Base-by-base conservation (phyloP, 225 moss, liverwort and hornwort species). In the Climacium dendroides region DNA sequence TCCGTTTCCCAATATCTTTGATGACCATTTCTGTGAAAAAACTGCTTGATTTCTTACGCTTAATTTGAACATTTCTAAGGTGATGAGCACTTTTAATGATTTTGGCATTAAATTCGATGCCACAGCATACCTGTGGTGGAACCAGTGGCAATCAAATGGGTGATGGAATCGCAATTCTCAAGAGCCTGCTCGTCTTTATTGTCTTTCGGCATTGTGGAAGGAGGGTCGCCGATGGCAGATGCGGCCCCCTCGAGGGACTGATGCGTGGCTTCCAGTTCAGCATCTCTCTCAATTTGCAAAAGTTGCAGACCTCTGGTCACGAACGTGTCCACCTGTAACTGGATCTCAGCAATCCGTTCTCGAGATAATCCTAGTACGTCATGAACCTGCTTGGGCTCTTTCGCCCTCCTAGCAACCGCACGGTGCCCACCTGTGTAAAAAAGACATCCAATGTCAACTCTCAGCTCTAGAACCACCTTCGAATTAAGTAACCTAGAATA, bases 211-310 rank as follows among this genome's bases (percentile, higher is more conserved):
- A 35, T 87, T n/a, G 85, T 80, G 29, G 92, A 88, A 65, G 83
- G 22, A 83, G 89, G 63, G 78, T 69, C 73, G 57, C 89, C 89
- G 69, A 94, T 91, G 35, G 82, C 87, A 74, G 91, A 94, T n/a
- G 93, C 92, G 82, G 92, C 91, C 48, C 96, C 93, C 69, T 98
- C 98, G 67, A 97, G 90, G 29, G 96, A 95, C 76, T 95, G 97
- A 89, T 98, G 98, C 45, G 97, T 96, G 37, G 97, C 98, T 83
- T 98, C 96, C 90, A 97, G 89, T 89, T 97, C 97, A 26, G 95
- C 96, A 87, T 97, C 95, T 88, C 98, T 94, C 85, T 98, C 98
- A 78, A 97, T 91, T 89, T 91, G 93, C 90, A 98, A 80, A 72
- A 98, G 97, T 88, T 95, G 90, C 48, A 95, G 91, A 50, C 94